phyloP scores from a whole-genome alignment of 371 early-diverging fungal genomes.

The Vairimorpha ceranae region DNA sequence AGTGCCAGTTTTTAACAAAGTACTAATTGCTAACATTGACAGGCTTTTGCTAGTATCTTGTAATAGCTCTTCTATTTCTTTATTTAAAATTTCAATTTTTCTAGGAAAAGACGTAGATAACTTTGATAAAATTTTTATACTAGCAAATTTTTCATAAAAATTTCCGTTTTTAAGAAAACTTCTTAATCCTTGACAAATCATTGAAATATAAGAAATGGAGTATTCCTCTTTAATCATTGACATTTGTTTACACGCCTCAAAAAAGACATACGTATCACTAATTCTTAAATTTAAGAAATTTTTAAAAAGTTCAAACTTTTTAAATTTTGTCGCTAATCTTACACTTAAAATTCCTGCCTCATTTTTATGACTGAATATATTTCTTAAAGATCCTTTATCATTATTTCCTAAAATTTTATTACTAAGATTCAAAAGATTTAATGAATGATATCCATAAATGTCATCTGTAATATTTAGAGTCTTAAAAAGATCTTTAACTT shows the following conservation, averaged over 20 bases:
- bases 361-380: conserved; percentile 5
- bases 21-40: conserved; percentile 54
- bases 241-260: conserved; percentile 46
- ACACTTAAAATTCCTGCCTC: conserved; percentile 26
- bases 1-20: conserved; percentile 59
- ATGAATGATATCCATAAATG: conserved; percentile 46
- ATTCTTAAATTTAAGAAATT: conserved; percentile 21
- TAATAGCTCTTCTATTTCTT: conserved; percentile 57
- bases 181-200: conserved; percentile 39
- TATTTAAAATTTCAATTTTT: conserved; percentile 48
- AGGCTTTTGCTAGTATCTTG: conserved; percentile 40
- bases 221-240: conserved; percentile 34
- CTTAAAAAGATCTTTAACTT: conserved; percentile 26
- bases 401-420: conserved; percentile 28
- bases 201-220: conserved; percentile 30
- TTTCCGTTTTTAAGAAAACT: conserved; percentile 44
- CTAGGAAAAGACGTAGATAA: conserved; percentile 46
- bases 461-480: conserved; percentile 36
- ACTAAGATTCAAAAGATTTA: conserved; percentile 21
- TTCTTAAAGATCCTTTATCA: conserved; percentile 5
- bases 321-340: not conserved
- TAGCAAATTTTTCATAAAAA: conserved; percentile 40
- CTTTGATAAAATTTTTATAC: conserved; percentile 51
- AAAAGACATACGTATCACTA: conserved; percentile 28
- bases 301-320: conserved; percentile 10